phyloP scores from a whole-genome alignment of 495 filamentous ascomycete genomes.

The Astrothelium macrocarpum region DNA sequence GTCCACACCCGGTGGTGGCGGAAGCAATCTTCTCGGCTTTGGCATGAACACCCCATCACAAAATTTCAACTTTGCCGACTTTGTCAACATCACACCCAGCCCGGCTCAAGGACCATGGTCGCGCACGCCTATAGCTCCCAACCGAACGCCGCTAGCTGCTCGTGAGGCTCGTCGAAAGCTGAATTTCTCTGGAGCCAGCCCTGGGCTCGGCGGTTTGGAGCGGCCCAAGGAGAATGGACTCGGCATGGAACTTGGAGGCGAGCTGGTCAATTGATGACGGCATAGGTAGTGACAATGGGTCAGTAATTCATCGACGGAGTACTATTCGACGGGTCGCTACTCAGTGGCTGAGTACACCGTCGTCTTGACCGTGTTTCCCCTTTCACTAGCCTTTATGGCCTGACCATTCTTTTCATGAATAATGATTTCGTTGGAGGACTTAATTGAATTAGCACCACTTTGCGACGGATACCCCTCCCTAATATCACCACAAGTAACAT shows the following conservation, averaged over 20 bases:
- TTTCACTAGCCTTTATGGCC: background rate
- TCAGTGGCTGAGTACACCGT: too few species aligned
- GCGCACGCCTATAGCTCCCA: slow-evolving; percentile 35
- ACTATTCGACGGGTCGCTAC: too few species aligned
- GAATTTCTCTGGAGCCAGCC: slow-evolving; percentile 50
- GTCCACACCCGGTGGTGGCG: slow-evolving; percentile 67
- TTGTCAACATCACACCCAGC: slow-evolving; percentile 91
- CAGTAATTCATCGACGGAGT: too few species aligned
- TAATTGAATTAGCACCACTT: background rate
- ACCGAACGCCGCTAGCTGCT: slow-evolving; percentile 49
- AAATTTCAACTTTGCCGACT: slow-evolving; percentile 91
- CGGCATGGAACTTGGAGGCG: slow-evolving; percentile 49
- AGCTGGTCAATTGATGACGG: slow-evolving; percentile 31
- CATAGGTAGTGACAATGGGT: background rate
- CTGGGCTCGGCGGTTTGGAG: slow-evolving; percentile 25
- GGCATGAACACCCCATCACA: slow-evolving; percentile 49
- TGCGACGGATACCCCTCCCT: background rate
- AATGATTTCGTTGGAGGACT: background rate
- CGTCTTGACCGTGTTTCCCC: too few species aligned
- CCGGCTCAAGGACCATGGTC: slow-evolving; percentile 76
- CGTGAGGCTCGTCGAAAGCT: slow-evolving; percentile 51
- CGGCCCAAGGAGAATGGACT: slow-evolving; percentile 26
- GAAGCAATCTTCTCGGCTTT: slow-evolving; percentile 49
- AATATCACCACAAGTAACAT: background rate
- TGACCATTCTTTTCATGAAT: background rate